These are phyloP conservation scores for Lasiodiplodia citricola DNA, from an alignment of 2,329 filamentous ascomycete species.

Conservation along the genomic window DNA sequence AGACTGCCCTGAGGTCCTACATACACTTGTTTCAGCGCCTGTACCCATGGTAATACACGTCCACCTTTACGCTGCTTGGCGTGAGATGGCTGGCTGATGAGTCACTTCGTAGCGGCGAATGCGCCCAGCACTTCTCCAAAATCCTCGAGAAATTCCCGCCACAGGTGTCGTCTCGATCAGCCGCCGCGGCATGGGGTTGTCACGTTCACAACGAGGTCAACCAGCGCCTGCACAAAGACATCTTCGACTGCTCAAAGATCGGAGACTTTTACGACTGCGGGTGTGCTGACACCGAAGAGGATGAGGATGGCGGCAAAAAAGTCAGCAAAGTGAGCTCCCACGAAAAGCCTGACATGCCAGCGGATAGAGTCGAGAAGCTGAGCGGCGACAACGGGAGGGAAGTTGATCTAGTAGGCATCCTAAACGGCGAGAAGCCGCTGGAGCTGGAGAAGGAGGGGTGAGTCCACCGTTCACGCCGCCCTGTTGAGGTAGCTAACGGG, in stretches of 20 bases:
- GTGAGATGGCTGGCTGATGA: slow-evolving; percentile 3
- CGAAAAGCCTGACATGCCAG: slow-evolving; percentile 37
- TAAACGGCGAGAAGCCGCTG: slow-evolving; percentile 22
- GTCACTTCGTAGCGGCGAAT: slow-evolving; percentile 60
- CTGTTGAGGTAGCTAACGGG: slow-evolving; percentile 13
- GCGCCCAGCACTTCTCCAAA: slow-evolving; percentile 66
- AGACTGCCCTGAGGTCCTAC: slow-evolving; percentile 63
- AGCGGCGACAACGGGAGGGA: slow-evolving; percentile 36
- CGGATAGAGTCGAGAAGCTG: slow-evolving; percentile 35
- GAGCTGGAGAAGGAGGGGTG: slow-evolving; percentile 33
- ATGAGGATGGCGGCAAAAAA: slow-evolving; percentile 26
- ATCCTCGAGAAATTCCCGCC: slow-evolving; percentile 67
- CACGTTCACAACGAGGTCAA: slow-evolving; percentile 72
- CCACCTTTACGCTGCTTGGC: not conserved
- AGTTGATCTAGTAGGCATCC: slow-evolving; percentile 33
- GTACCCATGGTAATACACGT: slow-evolving; percentile 62
- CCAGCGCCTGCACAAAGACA: slow-evolving; percentile 62
- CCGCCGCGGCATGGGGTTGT: slow-evolving; percentile 70
- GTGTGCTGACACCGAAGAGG: slow-evolving; percentile 59
- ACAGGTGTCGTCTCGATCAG: slow-evolving; percentile 65
- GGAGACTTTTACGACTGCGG: slow-evolving; percentile 72
- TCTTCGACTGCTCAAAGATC: slow-evolving; percentile 69
- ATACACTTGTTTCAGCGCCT: slow-evolving; percentile 68
- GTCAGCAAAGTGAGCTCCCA: slow-evolving; percentile 25
- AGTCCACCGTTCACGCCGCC: slow-evolving; percentile 22